Percentiles rank a stretch among this genome's conserved stretches.
These are phyloP conservation scores for Phytopythium ostracodes DNA, from an alignment of 352 stramenopile genomes.

Conservation along the genomic window DNA sequence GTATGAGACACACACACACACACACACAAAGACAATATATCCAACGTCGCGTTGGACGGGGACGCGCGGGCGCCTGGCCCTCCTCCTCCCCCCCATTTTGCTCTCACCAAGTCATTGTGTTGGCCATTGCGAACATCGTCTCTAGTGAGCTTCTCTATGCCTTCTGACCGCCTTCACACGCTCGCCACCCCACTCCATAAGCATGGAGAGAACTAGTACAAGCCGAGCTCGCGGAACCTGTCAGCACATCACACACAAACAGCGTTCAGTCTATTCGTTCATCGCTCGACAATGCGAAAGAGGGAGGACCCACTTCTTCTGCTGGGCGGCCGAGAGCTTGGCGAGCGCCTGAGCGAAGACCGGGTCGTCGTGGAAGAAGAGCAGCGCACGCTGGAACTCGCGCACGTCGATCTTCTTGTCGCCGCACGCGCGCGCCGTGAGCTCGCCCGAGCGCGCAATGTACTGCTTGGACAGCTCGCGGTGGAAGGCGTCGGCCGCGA, in stretches of 20 bases:
- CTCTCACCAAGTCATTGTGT: neutral
- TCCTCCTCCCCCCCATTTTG: conserved; percentile 1
- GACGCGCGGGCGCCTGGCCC: neutral
- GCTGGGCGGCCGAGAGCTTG: conserved; percentile 57
- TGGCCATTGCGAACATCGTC: neutral
- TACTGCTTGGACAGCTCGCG: conserved; percentile 60
- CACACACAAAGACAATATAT: neutral
- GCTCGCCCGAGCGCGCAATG: conserved; percentile 53
- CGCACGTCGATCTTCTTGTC: conserved; percentile 52
- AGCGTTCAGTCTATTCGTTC: neutral
- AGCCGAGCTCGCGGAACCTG: conserved; percentile 47
- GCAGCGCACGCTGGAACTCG: conserved; percentile 67
- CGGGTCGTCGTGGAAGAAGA: conserved; percentile 77
- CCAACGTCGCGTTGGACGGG: neutral
- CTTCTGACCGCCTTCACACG: neutral
- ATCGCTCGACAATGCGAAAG: neutral
- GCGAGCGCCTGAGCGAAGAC: conserved; percentile 60
- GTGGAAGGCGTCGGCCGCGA: conserved; percentile 37
- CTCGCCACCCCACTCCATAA: too few species aligned
- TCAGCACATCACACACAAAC: conserved; percentile 7
- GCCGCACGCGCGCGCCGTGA: conserved; percentile 49
- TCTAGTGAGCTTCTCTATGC: neutral
- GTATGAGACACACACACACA: neutral
- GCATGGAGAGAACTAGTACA: conserved; percentile 19
- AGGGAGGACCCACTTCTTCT: conserved; percentile 37